These are phyloP conservation scores for Houttuynia cordata DNA, from an alignment of 164 flowering plant genomes.

Conservation along the genomic window DNA sequence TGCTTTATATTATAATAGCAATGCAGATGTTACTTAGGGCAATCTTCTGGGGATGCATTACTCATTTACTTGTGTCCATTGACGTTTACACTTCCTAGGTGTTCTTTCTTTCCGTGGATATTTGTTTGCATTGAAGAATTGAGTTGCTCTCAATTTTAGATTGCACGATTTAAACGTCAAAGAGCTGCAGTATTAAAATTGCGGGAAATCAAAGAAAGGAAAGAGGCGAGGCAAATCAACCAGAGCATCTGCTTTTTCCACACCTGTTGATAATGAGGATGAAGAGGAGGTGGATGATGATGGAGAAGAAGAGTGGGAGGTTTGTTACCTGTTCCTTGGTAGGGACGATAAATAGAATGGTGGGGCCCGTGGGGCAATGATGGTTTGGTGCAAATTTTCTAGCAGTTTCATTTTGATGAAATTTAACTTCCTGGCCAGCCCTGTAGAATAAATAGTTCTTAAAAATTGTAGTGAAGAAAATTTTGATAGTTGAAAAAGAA, in stretches of 20 bases:
- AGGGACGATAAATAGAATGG: neutral
- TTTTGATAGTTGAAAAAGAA: too few relatives aligned
- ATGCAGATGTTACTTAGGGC: neutral
- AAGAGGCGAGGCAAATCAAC: conserved; percentile 86
- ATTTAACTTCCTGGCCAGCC: neutral
- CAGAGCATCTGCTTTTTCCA: conserved; percentile 74
- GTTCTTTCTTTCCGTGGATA: neutral
- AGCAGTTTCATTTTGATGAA: neutral
- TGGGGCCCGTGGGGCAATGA: too few relatives aligned
- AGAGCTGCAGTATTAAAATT: conserved; percentile 78
- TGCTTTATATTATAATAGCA: neutral
- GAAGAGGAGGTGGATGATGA: conserved; percentile 82
- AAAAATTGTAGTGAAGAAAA: too few relatives aligned
- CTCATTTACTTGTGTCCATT: too few relatives aligned
- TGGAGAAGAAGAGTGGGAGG: conserved; percentile 98
- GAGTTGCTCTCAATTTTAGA: conserved; percentile 19
- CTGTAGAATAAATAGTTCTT: neutral
- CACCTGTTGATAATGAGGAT: conserved; percentile 77
- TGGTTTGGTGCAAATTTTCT: neutral
- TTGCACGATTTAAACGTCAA: conserved; percentile 83
- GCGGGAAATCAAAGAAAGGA: conserved; percentile 73
- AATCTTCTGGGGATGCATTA: neutral
- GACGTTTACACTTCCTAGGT: neutral
- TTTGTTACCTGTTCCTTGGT: conserved; percentile 17
- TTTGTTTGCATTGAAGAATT: neutral